phyloP scores from a whole-genome alignment of 306 rosid genomes.

The Sicyos baderoa region DNA sequence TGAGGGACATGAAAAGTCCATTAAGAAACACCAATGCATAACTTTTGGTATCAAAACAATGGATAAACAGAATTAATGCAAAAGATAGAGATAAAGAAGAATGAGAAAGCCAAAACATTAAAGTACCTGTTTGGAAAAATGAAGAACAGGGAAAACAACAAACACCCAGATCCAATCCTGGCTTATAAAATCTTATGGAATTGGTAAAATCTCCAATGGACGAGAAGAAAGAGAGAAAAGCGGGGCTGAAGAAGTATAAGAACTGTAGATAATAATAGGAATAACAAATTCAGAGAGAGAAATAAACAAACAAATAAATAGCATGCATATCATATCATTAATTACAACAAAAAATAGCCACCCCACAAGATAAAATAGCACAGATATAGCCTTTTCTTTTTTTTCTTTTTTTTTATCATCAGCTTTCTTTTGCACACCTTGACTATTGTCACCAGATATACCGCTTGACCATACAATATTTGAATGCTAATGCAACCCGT shows the following conservation, averaged over 20 bases:
- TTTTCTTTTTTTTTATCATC: no score
- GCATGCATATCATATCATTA: slow-evolving; percentile 79
- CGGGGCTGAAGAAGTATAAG: slow-evolving; percentile 1
- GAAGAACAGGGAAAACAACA: neutral
- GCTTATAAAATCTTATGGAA: slow-evolving; percentile 28
- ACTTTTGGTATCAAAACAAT: neutral
- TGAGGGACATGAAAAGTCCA: no score
- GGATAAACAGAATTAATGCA: neutral
- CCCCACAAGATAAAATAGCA: slow-evolving; percentile 34
- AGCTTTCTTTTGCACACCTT: no score
- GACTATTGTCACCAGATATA: no score
- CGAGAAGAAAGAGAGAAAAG: slow-evolving; percentile 22
- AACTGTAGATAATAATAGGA: neutral
- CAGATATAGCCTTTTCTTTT: slow-evolving; percentile 36
- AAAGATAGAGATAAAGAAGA: neutral
- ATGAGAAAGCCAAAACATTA: slow-evolving; percentile 12
- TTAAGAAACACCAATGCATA: neutral
- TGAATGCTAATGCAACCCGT: no score
- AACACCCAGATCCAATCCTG: slow-evolving; percentile 18
- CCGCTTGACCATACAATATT: no score
- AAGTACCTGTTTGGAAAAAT: slow-evolving; percentile 23
- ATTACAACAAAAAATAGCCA: slow-evolving; percentile 41
- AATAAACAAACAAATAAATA: no score
- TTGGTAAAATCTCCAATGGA: slow-evolving; percentile 17
- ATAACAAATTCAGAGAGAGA: slow-evolving; percentile 26